A percentile compares a stretch with the other conserved stretches of the same genome.
Evolutionary conservation across 768 basidiomycete species (phyloP).

Genomic region (Rhizopogon vesiculosus): DNA sequence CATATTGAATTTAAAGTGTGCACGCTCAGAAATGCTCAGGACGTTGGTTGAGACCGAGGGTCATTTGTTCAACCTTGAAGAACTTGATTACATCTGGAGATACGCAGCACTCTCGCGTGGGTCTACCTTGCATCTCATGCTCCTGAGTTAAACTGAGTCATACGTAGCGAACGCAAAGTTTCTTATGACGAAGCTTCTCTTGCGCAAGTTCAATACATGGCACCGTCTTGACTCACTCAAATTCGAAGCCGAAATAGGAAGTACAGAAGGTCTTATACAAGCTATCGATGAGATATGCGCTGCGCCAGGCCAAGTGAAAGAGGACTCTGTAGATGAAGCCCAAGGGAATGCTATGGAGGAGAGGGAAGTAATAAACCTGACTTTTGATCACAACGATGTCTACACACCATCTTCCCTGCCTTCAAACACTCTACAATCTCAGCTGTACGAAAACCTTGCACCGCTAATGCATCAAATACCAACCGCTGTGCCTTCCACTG

Average conservation of each 20-base stretch:
- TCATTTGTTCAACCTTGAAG: slow-evolving; percentile 46
- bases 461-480: no score
- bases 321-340: slow-evolving; percentile 2
- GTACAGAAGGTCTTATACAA: slow-evolving; percentile 26
- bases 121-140: slow-evolving; percentile 16
- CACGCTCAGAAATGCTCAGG: slow-evolving; percentile 46
- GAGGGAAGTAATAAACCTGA: slow-evolving; percentile 32
- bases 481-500: not conserved
- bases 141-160: slow-evolving; percentile 6
- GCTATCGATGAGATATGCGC: slow-evolving; percentile 44
- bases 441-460: no score
- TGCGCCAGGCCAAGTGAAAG: not conserved
- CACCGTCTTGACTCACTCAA: slow-evolving; percentile 42
- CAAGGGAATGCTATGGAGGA: slow-evolving; percentile 17
- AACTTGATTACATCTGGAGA: slow-evolving; percentile 38
- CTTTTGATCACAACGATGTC: slow-evolving; percentile 23
- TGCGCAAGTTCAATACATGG: slow-evolving; percentile 55
- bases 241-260: slow-evolving; percentile 39
- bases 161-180: slow-evolving; percentile 50
- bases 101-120: slow-evolving; percentile 47
- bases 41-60: slow-evolving; percentile 46
- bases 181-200: slow-evolving; percentile 57
- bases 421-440: not conserved
- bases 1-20: not conserved
- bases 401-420: not conserved